Base-by-base conservation (phyloP, 208 protist species). In the Leishmania turanica region DNA sequence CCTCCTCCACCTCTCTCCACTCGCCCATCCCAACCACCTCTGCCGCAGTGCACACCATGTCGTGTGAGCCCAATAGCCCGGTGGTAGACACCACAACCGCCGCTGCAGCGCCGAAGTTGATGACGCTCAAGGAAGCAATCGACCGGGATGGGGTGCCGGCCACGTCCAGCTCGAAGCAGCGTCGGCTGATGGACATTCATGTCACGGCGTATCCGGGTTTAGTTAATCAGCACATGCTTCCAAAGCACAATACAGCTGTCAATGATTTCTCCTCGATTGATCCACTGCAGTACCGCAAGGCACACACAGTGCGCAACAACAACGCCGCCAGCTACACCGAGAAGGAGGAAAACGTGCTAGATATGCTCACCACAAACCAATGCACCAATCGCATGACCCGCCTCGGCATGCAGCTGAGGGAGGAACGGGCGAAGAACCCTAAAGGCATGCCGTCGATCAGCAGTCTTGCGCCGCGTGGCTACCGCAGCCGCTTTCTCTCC, bases 171-270 rank as follows among this genome's bases (percentile, higher is more conserved):
- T 58, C 86, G 24, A 78, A 72, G 42, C 87, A 90, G 62, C 87
- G 89, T 40, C 90, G 91, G 3, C 76, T 92, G 40, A 89, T 87
- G 80, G 91, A 95, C 54, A 71, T 94, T n/a, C 89, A 96, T 85
- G 81, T 95, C 77, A 96, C 93, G 17, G 93, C 80, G 31, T 96
- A 90, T 78, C 93, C 93, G 0, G 84, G 80, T 66, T 62, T 89
- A 27, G 47, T 96, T n/a, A 96, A 96, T 77, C 81, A 83, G 5
- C 85, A 79, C 47, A 84, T 88, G 62, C 81, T 94, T 49, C 91
- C 91, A 13, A 77, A 56, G 11, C 84, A 84, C 71, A 70, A 82
- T 2, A 87, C 77, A 27, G 49, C 49, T 56, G 87, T 69, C 71
- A 84, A 71, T 45, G 90, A 93, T 65, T 88, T 91, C 66, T 84